Evolutionary conservation across 75 land plant genomes (phyloP), one percentile per base, ranked within the genome.

Genomic region (Pinus albicaulis): DNA sequence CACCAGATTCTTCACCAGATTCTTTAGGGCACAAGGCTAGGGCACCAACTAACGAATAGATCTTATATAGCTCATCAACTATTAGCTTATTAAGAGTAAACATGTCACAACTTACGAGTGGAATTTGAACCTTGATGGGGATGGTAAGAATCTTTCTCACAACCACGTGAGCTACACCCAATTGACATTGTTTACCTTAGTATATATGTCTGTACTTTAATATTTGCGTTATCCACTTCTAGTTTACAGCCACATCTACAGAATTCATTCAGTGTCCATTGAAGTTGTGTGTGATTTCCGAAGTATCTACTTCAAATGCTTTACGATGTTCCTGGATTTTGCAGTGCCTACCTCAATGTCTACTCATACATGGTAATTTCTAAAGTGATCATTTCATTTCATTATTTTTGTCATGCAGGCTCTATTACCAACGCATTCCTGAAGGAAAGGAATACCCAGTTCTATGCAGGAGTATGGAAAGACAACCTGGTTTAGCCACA

Each of bases 391-490:
- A 71, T 12, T 48, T 41, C 55, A 23, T 71, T 23, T 23, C 44
- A 25, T 53, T 55, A 55, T 73, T 34, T 25, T 59, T 28, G 3
- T 74, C 55, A 17, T 53, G 56, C 83, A 95, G 99, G 98, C 85
- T 88, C 69, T 97, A 97, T 74, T 94, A 89, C 77, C 90, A 91
- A 55, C 81, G 75, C 68, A 85, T 97, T 55, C 98, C 98, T 17
- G 86, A 90, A 77, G 99, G 93, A 26, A 82, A 91, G 83, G 99
- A 97, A 59, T 97, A 86, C 83, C 95, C 98, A 12, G 76, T 97
- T 68, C 76, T 92, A 11, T 92, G 85, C 59, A 76, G 99, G 77
- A 87, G 82, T 59, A 60, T 77, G 57, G 79, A 66, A 61, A 75
- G 62, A 34, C 61, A 59, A 63, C 25, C 73, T 48, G 83, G 82